Conservation (phyloP, 345 rosid genomes). For the Ailanthus altissimus region DNA sequence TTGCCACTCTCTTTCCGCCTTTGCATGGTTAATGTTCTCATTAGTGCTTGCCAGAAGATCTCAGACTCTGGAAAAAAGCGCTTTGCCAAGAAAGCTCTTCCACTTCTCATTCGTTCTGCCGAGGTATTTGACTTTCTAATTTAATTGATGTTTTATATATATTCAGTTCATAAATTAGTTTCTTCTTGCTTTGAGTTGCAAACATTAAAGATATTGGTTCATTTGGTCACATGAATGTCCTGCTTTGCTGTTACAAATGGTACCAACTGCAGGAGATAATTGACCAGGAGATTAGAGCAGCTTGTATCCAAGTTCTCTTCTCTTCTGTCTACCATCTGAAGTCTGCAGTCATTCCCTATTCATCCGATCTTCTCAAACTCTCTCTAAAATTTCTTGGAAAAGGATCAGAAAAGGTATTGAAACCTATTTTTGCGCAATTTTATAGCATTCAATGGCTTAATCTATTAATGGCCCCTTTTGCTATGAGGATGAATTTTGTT, state of each 20-base stretch:
- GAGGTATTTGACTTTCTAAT: conserved; percentile 47
- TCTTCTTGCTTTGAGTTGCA: neutral
- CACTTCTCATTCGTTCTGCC: conserved; percentile 49
- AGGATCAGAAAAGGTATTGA: conserved; percentile 67
- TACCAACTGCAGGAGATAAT: conserved; percentile 43
- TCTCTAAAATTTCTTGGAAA: conserved; percentile 58
- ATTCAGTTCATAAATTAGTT: neutral
- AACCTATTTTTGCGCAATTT: conserved; percentile 9
- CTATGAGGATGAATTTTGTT: neutral
- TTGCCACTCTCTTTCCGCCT: conserved; percentile 52
- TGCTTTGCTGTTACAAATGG: conserved; percentile 15
- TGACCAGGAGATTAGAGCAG: conserved; percentile 60
- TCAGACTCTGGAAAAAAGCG: conserved; percentile 52
- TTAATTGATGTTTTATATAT: conserved; percentile 3
- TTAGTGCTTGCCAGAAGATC: conserved; percentile 81
- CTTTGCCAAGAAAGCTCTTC: conserved; percentile 58
- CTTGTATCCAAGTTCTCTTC: conserved; percentile 80
- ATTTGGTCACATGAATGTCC: neutral
- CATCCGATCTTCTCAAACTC: conserved; percentile 68
- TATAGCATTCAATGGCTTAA: neutral
- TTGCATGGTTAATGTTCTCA: conserved; percentile 91
- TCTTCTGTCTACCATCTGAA: conserved; percentile 85
- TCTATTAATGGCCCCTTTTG: neutral
- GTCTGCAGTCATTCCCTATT: conserved; percentile 68
- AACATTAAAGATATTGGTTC: neutral